A percentile compares a stretch with the other conserved stretches of the same genome.
Evolutionary conservation across 83 land plant species (phyloP).

Genomic region (Thuja plicata): DNA sequence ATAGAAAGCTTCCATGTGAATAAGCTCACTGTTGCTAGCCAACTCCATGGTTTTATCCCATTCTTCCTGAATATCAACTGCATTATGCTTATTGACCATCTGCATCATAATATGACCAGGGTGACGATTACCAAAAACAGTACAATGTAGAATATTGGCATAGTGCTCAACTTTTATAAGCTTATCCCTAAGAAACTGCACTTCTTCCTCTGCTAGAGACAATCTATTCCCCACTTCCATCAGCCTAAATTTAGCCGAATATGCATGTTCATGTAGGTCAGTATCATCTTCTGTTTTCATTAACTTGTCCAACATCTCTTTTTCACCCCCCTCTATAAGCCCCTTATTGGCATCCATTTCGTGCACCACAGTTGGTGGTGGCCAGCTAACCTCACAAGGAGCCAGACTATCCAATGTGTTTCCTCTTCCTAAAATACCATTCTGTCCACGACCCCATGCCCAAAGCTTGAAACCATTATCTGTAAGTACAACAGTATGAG

Average conservation of each 20-base stretch:
- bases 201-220: conserved; percentile 43
- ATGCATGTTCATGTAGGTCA: not conserved
- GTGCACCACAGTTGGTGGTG: conserved; percentile 28
- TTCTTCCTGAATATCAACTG: conserved; percentile 43
- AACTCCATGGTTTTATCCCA: conserved; percentile 55
- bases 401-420: conserved; percentile 43
- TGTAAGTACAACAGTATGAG: conserved; percentile 67
- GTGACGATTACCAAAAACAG: conserved; percentile 58
- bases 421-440: conserved; percentile 79
- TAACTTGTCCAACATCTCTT: conserved; percentile 24
- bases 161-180: conserved; percentile 44
- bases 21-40: conserved; percentile 44
- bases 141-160: conserved; percentile 63
- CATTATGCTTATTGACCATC: conserved; percentile 24
- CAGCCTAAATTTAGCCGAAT: conserved; percentile 12
- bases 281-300: not conserved
- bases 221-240: conserved; percentile 28
- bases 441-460: conserved; percentile 89
- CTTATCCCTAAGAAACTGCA: conserved; percentile 44
- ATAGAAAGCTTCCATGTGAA: conserved; percentile 58
- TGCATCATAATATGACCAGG: conserved; percentile 33
- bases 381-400: conserved; percentile 72
- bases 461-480: conserved; percentile 63
- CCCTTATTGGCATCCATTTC: not conserved
- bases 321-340: not conserved